A percentile compares a stretch with the other conserved stretches of the same genome.
Evolutionary conservation across 495 filamentous ascomycete genomes (phyloP).

Genomic region (Hypoxylon fragiforme): DNA sequence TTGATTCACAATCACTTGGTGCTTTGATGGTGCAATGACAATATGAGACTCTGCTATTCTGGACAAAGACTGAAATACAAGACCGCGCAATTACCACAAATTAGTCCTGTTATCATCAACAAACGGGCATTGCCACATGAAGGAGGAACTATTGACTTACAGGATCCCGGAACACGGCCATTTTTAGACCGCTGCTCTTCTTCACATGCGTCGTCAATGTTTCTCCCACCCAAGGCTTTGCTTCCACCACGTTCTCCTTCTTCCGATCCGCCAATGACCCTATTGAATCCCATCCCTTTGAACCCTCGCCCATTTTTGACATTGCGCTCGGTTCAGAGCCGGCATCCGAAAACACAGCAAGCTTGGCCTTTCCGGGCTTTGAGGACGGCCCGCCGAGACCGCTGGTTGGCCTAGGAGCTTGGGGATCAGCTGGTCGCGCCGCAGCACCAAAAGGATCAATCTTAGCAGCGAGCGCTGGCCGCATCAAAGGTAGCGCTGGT

Average conservation of each 20-base stretch:
- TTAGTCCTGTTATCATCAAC: constrained; percentile 99
- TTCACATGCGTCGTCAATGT: constrained; percentile 85
- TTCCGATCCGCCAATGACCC: constrained; percentile 81
- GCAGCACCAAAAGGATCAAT: constrained; percentile 71
- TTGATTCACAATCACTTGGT: constrained; percentile 75
- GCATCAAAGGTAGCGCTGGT: constrained; percentile 79
- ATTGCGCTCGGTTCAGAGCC: constrained; percentile 56
- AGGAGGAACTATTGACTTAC: constrained; percentile 62
- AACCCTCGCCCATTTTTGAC: constrained; percentile 49
- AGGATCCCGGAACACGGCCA: constrained; percentile 93
- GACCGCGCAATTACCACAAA: constrained; percentile 63
- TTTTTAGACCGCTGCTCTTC: constrained; percentile 72
- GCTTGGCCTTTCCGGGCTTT: constrained; percentile 73
- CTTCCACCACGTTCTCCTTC: constrained; percentile 89
- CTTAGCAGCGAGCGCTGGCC: constrained; percentile 86
- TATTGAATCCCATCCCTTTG: constrained; percentile 90
- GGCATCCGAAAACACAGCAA: constrained; percentile 87
- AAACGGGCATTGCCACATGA: constrained; percentile 54
- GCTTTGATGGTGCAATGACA: constrained; percentile 53
- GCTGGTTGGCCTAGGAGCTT: constrained; percentile 59
- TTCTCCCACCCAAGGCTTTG: constrained; percentile 90
- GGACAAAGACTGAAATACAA: constrained; percentile 53
- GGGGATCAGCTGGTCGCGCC: constrained; percentile 61
- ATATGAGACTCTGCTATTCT: constrained; percentile 56
- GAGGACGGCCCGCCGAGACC: constrained; percentile 51